These are phyloP conservation scores for Candida railenensis DNA, from an alignment of 805 yeast genomes.

Conservation along the genomic window DNA sequence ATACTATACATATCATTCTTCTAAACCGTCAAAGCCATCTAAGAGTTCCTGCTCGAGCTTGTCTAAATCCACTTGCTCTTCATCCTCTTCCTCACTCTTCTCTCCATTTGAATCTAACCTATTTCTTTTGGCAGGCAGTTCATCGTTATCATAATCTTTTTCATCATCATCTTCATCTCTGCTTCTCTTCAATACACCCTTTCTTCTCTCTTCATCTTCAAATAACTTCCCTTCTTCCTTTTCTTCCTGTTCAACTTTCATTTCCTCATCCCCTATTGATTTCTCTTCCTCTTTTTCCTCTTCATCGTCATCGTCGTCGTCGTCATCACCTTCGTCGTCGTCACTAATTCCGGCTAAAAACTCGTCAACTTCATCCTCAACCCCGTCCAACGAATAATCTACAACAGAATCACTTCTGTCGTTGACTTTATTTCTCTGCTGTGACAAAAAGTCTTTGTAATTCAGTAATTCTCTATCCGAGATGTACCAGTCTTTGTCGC, in stretches of 20 bases:
- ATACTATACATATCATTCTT: constrained; percentile 18
- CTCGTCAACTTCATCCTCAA: constrained; percentile 46
- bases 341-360: constrained; percentile 46
- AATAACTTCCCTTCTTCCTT: constrained; percentile 7
- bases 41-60: constrained; percentile 50
- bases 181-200: not conserved
- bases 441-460: constrained; percentile 33
- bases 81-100: constrained; percentile 10
- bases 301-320: constrained; percentile 27
- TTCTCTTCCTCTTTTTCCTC: constrained; percentile 18
- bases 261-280: constrained; percentile 1
- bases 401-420: constrained; percentile 14
- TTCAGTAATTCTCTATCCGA: constrained; percentile 45
- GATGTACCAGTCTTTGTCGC: constrained; percentile 43
- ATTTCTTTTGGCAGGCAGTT: constrained; percentile 1
- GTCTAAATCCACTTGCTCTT: constrained; percentile 32
- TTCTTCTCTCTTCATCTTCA: constrained; percentile 4
- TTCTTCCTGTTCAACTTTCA: constrained; percentile 7
- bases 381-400: constrained; percentile 41
- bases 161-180: constrained; percentile 13
- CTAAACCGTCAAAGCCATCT: constrained; percentile 53
- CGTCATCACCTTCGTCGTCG: constrained; percentile 29
- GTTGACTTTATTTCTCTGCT: constrained; percentile 15
- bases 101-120: constrained; percentile 6
- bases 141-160: constrained; percentile 13